Evolutionary conservation across 345 rosid species (phyloP), one percentile per base, ranked within the genome.

Genomic region (Eucalyptus erythrocorys): DNA sequence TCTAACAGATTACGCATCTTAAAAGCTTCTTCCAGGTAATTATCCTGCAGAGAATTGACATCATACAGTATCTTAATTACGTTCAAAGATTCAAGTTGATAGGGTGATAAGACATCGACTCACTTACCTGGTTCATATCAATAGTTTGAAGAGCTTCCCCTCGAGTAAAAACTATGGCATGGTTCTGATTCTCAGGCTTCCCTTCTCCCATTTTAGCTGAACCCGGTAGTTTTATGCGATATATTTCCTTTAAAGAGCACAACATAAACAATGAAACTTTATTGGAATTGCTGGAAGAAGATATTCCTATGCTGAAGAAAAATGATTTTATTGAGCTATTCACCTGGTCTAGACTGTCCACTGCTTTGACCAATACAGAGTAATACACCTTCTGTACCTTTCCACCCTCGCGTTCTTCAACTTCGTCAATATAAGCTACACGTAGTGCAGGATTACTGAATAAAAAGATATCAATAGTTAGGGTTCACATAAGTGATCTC

Each of bases 121-220:
- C 86, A 42, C 87, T 90, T 90, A 95, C 99, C 94, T 98, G 99
- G 92, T 98, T 97, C 99, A 98, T 98, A 93, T 98, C 99, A 92
- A 98, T 98, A 84, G 98, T 91, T 89, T 96, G 99, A 89, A 98
- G 97, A 91, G 99, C 99, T 95, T 97, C 99, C 89, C 99, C 99
- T 85, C 99, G 94, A 66, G 98, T 98, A 88, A 98, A 97, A 85
- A 98, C 80, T 88, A 95, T 90, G 37, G 99, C 99, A 92, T 98
- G 99, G 88, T 96, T 98, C 93, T 98, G 99, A 91, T 98, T 95
- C 92, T 95, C 99, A 43, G 99, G 99, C 91, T 97, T 97, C 89
- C 99, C 99, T 93, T 98, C 99, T 90, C 99, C 99, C 86, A 96
- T 82, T 93, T 98, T 97, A 42, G 97, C 99, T 50, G 93, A 87